These are phyloP conservation scores for Malus sieversii DNA, from an alignment of 306 rosid genomes.

Conservation along the genomic window DNA sequence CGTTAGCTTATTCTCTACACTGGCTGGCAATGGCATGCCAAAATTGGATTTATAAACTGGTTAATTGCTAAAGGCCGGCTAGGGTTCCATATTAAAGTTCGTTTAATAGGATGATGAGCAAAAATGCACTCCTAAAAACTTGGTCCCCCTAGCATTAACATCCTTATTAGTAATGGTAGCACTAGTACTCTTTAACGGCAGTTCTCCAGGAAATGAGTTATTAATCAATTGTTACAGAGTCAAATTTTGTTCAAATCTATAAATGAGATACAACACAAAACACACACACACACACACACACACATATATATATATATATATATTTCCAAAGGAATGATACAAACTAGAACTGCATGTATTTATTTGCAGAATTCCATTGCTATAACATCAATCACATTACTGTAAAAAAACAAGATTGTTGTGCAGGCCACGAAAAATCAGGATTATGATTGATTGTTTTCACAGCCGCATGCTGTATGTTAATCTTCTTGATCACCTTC, in stretches of 20 bases:
- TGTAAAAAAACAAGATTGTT: not conserved
- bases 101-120: no score
- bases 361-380: not conserved
- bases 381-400: not conserved
- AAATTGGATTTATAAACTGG: not conserved
- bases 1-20: not conserved
- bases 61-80: no score
- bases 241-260: no score
- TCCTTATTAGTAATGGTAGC: not conserved
- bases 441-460: not conserved
- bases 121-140: no score
- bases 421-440: not conserved
- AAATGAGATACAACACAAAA: no score
- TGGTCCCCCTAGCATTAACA: no score
- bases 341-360: no score
- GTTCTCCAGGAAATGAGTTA: not conserved
- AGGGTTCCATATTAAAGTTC: no score
- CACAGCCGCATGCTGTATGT: not conserved
- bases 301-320: no score
- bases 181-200: not conserved
- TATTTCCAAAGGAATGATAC: not conserved
- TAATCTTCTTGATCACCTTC: not conserved
- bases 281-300: no score
- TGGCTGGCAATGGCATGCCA: not conserved
- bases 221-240: not conserved